These are phyloP conservation scores for Geotrichum phurueaensis DNA, from an alignment of 1,139 yeast genomes.

Conservation along the genomic window DNA sequence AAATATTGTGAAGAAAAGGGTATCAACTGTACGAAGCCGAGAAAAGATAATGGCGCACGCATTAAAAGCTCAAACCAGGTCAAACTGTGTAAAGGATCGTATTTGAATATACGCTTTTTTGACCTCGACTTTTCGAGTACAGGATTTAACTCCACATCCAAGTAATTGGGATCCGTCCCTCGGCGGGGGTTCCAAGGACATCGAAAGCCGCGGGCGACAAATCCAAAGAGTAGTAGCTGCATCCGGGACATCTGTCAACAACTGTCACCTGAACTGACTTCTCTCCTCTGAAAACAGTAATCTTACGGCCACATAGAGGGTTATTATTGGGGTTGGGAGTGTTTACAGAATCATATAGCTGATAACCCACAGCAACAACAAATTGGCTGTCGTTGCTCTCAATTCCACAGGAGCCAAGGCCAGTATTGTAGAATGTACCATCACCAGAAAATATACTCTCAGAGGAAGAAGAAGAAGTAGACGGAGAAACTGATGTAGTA, in stretches of 20 bases:
- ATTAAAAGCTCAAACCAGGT: neutral
- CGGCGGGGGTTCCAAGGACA: conserved; percentile 38
- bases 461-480: neutral
- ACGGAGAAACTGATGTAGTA: neutral
- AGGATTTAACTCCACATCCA: conserved; percentile 39
- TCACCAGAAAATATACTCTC: conserved; percentile 40
- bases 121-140: neutral
- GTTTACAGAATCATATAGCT: conserved; percentile 30
- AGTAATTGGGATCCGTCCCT: conserved; percentile 44
- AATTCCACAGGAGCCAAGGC: conserved; percentile 59
- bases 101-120: neutral
- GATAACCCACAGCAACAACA: conserved; percentile 39
- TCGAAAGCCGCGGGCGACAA: conserved; percentile 50
- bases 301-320: conserved; percentile 46
- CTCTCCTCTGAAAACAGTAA: conserved; percentile 41
- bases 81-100: neutral
- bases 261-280: conserved; percentile 47
- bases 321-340: conserved; percentile 38
- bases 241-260: conserved; percentile 50
- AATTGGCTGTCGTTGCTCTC: conserved; percentile 44
- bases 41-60: neutral
- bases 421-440: conserved; percentile 55
- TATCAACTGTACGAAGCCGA: neutral
- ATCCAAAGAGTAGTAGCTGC: conserved; percentile 45
- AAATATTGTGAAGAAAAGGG: neutral